phyloP scores from a whole-genome alignment of 495 filamentous ascomycete species.

The Podospora bellae-mahoneyi region DNA sequence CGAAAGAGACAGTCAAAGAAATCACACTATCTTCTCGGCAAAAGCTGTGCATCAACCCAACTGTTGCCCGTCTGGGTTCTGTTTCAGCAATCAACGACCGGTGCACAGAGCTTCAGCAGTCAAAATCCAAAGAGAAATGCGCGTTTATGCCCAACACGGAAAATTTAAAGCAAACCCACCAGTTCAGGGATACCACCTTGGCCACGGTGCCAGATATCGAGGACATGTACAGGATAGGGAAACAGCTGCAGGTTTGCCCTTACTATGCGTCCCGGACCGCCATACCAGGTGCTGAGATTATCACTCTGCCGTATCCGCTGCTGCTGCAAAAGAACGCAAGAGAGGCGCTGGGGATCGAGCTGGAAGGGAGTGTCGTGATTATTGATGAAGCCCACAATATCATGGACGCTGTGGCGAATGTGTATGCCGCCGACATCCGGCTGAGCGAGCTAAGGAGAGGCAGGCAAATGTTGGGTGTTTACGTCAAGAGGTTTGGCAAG shows the following conservation, averaged over 20 bases:
- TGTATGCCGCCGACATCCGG: constrained; percentile 76
- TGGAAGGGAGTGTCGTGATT: constrained; percentile 85
- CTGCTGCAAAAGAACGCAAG: constrained; percentile 85
- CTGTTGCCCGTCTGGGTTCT: constrained; percentile 66
- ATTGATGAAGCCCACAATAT: constrained; percentile 98
- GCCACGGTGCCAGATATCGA: constrained; percentile 91
- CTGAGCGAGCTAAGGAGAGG: constrained; percentile 68
- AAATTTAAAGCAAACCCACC: constrained; percentile 63
- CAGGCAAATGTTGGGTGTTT: constrained; percentile 69
- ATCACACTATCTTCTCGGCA: constrained; percentile 86
- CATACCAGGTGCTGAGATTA: constrained; percentile 83
- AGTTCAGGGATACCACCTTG: constrained; percentile 84
- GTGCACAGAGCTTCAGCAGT: constrained; percentile 88
- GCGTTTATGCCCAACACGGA: constrained; percentile 74
- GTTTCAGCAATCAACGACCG: constrained; percentile 88
- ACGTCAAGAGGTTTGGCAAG: constrained; percentile 83
- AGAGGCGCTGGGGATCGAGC: constrained; percentile 78
- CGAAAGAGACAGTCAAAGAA: constrained; percentile 72
- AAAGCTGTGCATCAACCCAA: constrained; percentile 87
- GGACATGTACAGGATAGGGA: constrained; percentile 76
- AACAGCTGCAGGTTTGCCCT: constrained; percentile 78
- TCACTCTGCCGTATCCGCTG: constrained; percentile 90
- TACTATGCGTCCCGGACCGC: constrained; percentile 89
- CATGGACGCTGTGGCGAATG: constrained; percentile 87
- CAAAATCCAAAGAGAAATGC: constrained; percentile 68